A percentile compares a stretch with the other conserved stretches of the same genome.
Evolutionary conservation across 495 filamentous ascomycete species (phyloP).

Genomic region (Cairneyella variabilis): DNA sequence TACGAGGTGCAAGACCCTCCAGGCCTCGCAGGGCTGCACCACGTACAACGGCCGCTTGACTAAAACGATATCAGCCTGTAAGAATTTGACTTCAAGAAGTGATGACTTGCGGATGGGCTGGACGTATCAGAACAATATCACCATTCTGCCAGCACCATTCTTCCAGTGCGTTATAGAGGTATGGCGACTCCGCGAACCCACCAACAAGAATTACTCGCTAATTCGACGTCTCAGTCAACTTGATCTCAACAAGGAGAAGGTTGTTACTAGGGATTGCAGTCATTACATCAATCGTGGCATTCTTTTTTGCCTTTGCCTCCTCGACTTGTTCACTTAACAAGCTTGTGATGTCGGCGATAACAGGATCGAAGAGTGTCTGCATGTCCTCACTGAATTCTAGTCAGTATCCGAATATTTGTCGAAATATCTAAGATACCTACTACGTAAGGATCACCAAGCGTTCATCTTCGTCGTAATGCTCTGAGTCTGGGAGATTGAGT

Average conservation of each 20-base stretch:
- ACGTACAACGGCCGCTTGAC: slow-evolving; percentile 15
- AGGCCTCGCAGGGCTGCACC: slow-evolving; percentile 17
- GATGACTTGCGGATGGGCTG: slow-evolving; percentile 2
- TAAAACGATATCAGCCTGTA: no score
- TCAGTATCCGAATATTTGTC: no score
- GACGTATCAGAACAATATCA: slow-evolving; percentile 7
- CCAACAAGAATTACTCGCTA: slow-evolving; percentile 31
- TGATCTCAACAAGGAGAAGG: no score
- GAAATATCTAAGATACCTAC: slow-evolving; percentile 7
- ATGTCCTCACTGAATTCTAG: slow-evolving; percentile 20
- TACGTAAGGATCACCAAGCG: slow-evolving; percentile 3
- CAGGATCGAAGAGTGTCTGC: slow-evolving; percentile 28
- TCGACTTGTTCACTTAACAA: slow-evolving; percentile 25
- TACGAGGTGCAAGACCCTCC: slow-evolving; percentile 9
- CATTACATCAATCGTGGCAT: slow-evolving; percentile 10
- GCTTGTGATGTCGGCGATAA: slow-evolving; percentile 25
- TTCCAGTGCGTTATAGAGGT: slow-evolving; percentile 21
- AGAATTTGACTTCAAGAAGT: background rate
- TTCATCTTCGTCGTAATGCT: slow-evolving; percentile 11
- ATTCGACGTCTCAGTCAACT: background rate
- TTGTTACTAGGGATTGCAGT: background rate
- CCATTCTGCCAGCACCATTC: slow-evolving; percentile 23
- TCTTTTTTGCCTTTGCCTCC: slow-evolving; percentile 10
- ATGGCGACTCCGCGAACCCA: slow-evolving; percentile 30
- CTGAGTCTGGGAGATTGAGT: slow-evolving; percentile 6